These are phyloP conservation scores for Salix viminalis DNA, from an alignment of 345 rosid genomes.

Conservation along the genomic window DNA sequence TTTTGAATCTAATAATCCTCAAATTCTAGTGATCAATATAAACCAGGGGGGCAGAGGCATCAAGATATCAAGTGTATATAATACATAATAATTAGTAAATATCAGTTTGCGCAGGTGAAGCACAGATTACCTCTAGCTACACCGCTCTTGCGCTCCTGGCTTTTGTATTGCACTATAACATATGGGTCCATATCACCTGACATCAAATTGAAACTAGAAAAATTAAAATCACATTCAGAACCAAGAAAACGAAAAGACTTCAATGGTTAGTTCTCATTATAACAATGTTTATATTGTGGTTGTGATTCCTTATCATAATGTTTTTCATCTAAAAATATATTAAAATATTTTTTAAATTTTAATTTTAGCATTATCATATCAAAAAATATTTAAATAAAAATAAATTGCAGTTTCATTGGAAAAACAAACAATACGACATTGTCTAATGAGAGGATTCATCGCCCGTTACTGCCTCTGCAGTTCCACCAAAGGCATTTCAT, in stretches of 20 bases:
- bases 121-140: slow-evolving; percentile 54
- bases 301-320: too few relatives aligned
- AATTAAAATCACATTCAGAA: background rate
- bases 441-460: background rate
- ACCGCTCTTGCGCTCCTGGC: slow-evolving; percentile 61
- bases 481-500: background rate
- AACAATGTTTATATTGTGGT: too few relatives aligned
- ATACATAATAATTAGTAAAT: background rate
- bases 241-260: background rate
- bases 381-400: too few relatives aligned
- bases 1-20: background rate
- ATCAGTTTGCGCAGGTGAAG: background rate
- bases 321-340: too few relatives aligned
- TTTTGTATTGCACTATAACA: slow-evolving; percentile 63
- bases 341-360: too few relatives aligned
- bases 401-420: too few relatives aligned
- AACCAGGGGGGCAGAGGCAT: too few relatives aligned
- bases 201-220: background rate
- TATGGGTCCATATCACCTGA: slow-evolving; percentile 74
- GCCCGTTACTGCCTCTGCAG: background rate
- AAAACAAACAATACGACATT: too few relatives aligned
- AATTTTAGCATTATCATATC: too few relatives aligned
- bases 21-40: too few relatives aligned
- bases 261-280: too few relatives aligned
- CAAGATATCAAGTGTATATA: background rate